Base-by-base conservation (phyloP, 2,329 filamentous ascomycete genomes). In the Coniochaeta hoffmannii region DNA sequence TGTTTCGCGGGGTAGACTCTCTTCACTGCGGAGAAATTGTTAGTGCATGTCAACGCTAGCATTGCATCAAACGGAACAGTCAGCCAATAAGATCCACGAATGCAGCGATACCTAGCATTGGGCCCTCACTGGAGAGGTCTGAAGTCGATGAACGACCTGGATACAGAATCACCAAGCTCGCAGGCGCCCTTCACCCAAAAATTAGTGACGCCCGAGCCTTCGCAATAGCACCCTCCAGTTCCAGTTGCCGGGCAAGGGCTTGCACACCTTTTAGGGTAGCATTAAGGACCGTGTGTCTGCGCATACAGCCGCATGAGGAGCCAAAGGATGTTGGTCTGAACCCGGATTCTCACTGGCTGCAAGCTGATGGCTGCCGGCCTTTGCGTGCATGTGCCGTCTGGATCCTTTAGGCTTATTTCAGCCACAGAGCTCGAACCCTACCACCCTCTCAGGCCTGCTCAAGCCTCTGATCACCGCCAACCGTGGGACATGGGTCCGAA, bases 401-500 rank as follows among this genome's bases (percentile, higher is more conserved):
- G 49, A 26, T 50, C 28, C 49, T 50, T 31, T 50, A 34, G 19
- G 30, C 28, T 31, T 31, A 34, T 50, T 34, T 50, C 49, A 50
- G 49, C 49, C 49, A 50, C 49, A 31, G n/a, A 50, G 49, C 24
- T 32, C 44, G n/a, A 36, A 26, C 30, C 9, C 50, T 19, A 35
- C 44, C 34, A 50, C 19, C 15, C 17, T 38, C 28, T 19, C 26
- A n/a, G n/a, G n/a, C n/a, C n/a, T n/a, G n/a, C n/a, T n/a, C 30
- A 31, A 34, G 50, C 15, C 30, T 31, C 30, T 11, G 34, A 32
- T 28, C 51, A 53, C 34, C 49, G 17, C 28, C 41, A 54, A 53
- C 57, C 59, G 60, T 61, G 62, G 59, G 60, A 58, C 53, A 57
- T 49, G 57, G 50, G 55, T 59, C 49, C 59, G 59, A 67, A 66